Evolutionary conservation across 441 rosid genomes (phyloP), one percentile per base, ranked within the genome.

Genomic region (Isatis lusitanica): DNA sequence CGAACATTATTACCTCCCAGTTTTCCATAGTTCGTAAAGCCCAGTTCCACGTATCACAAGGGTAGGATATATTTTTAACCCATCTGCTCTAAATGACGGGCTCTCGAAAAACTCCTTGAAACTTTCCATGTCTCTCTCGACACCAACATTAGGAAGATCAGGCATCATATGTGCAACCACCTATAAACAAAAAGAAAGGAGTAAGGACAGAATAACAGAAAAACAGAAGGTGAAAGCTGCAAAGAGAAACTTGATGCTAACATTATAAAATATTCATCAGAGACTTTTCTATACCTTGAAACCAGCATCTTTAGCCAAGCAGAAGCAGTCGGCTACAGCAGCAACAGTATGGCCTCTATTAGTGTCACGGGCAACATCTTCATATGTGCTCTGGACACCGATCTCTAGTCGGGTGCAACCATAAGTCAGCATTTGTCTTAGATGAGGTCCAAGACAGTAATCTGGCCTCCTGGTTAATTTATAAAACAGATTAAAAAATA

Each of bases 101-200:
- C 95, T 91, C 85, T 93, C 98, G 8, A 95, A 95, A 83, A 95
- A 95, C 85, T 95, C 99, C 73, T 79, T 75, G 74, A 95, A 95
- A 78, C 98, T 93, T 85, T 93, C 99, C 85, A 95, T 68, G 83
- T 95, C 99, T 81, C 97, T 90, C 89, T 95, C 97, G 71, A 93
- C 92, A 46, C 98, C 98, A 80, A 95, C 99, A 84, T 93, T 95
- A 16, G 99, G 98, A 73, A 95, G 99, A 83, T 95, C 98, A 15
- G 98, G 98, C 98, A 93, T 95, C 99, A 95, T 95, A 77, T 95
- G 99, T 65, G 99, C 98, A 83, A 95, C 99, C 79, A 95, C 97
- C 99, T 95, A 79, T 39, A 62, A 65, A 51, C 31, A 79, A 53
- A 10, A 7, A 46, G 39, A 65, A 1, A 51, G 61, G 28, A 62